Evolutionary conservation across 2,329 filamentous ascomycete genomes (phyloP), one percentile per base, ranked within the genome.

Genomic region (Scedosporium aurantiacum): DNA sequence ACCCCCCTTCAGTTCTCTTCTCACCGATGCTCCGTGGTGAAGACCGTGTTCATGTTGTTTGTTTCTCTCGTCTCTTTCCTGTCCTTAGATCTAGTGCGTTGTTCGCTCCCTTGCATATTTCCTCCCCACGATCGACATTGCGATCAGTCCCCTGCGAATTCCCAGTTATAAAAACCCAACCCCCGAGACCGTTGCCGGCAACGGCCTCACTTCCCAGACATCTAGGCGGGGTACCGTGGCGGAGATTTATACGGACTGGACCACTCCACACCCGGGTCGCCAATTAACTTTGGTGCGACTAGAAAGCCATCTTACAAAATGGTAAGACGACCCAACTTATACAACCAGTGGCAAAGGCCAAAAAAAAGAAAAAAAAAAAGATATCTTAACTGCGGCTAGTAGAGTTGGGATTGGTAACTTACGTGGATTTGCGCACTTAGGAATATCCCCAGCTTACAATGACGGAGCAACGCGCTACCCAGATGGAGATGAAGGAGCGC

Each of bases 401-500:
- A 14, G 40, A 25, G 21, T 40, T 18, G 40, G 43, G 21, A 27
- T 10, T 27, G 25, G 23, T n/a, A 23, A 37, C 58, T 60, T 60
- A 60, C 58, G 54, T 47, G 16, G 18, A 5, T 23, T 8, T 21
- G 18, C n/a, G n/a, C 28, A 21, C 25, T 14, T 41, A 60, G 58
- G 47, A 60, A n/a, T 45, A 61, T n/a, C 25, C 54, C 10, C 60
- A 54, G 23, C 52, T 50, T 27, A 61, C 40, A 25, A 61, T 63
- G 62, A 62, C 62, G 60, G 50, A 64, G 67, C 63, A 65, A 58
- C 57, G 61, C 65, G 63, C 63, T 62, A 57, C 60, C 60, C 60
- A 68, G 64, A 23, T 23, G 63, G 79, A 82, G 70, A 82, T 83
- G 81, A 73, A 74, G 65, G 76, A 83, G 66, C 82, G 79, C 69